phyloP scores from a whole-genome alignment of 1,284 basidiomycete species.

The Stygiomarasmius scandens region DNA sequence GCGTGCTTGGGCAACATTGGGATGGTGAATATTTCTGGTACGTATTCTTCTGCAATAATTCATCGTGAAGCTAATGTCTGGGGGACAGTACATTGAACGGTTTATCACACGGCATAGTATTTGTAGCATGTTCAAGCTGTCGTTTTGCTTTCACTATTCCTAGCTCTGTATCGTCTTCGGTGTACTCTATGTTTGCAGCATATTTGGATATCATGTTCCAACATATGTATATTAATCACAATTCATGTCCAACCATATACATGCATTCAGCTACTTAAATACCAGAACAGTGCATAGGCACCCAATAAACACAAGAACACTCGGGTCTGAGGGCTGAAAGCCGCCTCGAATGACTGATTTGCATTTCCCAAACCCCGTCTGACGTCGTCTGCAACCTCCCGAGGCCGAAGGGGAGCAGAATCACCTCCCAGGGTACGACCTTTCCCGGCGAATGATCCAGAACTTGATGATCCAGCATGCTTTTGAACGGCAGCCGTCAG shows the following conservation, averaged over 20 bases:
- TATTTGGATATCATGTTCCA: not conserved
- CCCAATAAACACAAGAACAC: slow-evolving; percentile 61
- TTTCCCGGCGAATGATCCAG: slow-evolving; percentile 62
- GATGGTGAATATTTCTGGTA: slow-evolving; percentile 43
- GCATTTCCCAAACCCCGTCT: slow-evolving; percentile 31
- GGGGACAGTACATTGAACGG: not conserved
- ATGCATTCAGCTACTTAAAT: slow-evolving; percentile 29
- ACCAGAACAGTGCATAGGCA: slow-evolving; percentile 71
- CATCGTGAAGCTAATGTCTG: not conserved
- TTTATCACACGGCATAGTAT: not conserved
- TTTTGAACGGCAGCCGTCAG: slow-evolving; percentile 59
- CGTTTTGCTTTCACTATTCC: no score
- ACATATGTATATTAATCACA: not conserved
- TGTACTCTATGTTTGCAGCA: not conserved
- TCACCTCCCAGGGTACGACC: slow-evolving; percentile 70
- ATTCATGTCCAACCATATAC: not conserved
- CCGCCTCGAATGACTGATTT: slow-evolving; percentile 20
- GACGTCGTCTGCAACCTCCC: slow-evolving; percentile 33
- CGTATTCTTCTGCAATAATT: slow-evolving; percentile 13
- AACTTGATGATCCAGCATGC: slow-evolving; percentile 44
- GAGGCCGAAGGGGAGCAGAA: slow-evolving; percentile 34
- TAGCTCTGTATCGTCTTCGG: not conserved
- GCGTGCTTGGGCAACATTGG: slow-evolving; percentile 47
- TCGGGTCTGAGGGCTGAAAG: slow-evolving; percentile 62
- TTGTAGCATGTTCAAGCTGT: no score